These are phyloP conservation scores for Wickerhamiella nectarea DNA, from an alignment of 805 yeast species.

Conservation along the genomic window DNA sequence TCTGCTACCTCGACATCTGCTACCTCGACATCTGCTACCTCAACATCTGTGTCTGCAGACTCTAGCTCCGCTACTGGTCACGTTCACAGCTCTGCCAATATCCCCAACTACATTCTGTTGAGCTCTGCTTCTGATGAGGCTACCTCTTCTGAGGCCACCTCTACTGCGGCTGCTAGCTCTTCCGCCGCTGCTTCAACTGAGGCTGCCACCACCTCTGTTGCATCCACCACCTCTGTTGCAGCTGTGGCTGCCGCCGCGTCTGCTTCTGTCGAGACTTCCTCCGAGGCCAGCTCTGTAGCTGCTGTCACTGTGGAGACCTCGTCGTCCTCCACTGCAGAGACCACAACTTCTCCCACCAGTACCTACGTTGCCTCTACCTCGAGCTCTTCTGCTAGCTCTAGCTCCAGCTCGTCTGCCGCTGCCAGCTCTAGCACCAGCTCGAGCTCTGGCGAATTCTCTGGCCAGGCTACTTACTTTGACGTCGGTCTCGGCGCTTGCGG, in stretches of 20 bases:
- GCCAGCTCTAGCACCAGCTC: constrained; percentile 11
- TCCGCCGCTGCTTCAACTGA: constrained; percentile 7
- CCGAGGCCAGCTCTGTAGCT: too few relatives aligned
- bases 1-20: background rate
- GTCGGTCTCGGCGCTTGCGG: constrained; percentile 46
- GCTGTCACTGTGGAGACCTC: too few relatives aligned
- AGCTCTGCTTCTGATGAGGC: constrained; percentile 7
- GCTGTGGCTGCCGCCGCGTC: background rate
- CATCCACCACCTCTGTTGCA: background rate
- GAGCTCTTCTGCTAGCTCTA: constrained; percentile 11
- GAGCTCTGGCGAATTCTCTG: constrained; percentile 20
- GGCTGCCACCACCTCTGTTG: background rate
- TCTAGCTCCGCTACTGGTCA: constrained; percentile 2
- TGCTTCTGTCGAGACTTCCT: background rate
- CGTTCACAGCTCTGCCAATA: constrained; percentile 7
- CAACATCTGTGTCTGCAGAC: too few relatives aligned
- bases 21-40: too few relatives aligned
- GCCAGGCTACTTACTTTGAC: constrained; percentile 28
- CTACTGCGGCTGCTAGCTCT: constrained; percentile 8
- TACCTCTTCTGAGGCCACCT: constrained; percentile 11
- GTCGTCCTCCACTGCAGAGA: background rate
- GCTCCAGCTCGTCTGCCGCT: constrained; percentile 12
- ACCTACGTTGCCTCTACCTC: constrained; percentile 3
- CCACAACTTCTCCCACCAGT: background rate
- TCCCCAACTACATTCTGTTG: constrained; percentile 1